Percentiles rank a stretch among this genome's conserved stretches.
phyloP scores from a whole-genome alignment of 2,329 filamentous ascomycete genomes.

The Hypoxylon sp. region DNA sequence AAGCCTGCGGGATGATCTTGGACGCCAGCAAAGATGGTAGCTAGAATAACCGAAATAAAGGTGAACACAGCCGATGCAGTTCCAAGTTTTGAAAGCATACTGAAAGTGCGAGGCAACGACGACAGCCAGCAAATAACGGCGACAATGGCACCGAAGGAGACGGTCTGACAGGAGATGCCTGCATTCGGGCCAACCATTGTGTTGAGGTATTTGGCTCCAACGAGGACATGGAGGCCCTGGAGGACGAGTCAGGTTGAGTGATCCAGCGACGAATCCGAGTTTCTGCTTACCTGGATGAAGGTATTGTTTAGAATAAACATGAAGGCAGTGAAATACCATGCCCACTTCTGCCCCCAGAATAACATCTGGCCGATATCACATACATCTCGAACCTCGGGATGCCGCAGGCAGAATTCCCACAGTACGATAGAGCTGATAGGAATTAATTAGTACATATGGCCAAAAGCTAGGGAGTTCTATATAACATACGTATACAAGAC shows the following conservation, averaged over 20 bases:
- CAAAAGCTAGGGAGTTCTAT: slow-evolving; percentile 59
- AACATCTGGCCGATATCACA: slow-evolving; percentile 97
- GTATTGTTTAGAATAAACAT: slow-evolving; percentile 98
- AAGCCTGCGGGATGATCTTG: slow-evolving; percentile 81
- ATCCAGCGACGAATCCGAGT: slow-evolving; percentile 25
- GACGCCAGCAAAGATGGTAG: slow-evolving; percentile 84
- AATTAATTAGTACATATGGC: slow-evolving; percentile 1
- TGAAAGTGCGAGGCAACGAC: slow-evolving; percentile 89
- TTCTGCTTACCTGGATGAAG: slow-evolving; percentile 77
- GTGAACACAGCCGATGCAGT: slow-evolving; percentile 88
- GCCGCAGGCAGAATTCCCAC: slow-evolving; percentile 87
- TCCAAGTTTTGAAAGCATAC: slow-evolving; percentile 82
- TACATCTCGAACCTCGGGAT: slow-evolving; percentile 92
- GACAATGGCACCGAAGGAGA: slow-evolving; percentile 82
- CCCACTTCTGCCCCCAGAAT: slow-evolving; percentile 86
- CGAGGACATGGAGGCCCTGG: slow-evolving; percentile 83
- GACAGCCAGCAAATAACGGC: slow-evolving; percentile 82
- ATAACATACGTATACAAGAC: slow-evolving; percentile 87
- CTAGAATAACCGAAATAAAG: slow-evolving; percentile 88
- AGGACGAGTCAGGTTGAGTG: slow-evolving; percentile 34
- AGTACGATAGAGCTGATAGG: slow-evolving; percentile 48
- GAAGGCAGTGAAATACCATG: slow-evolving; percentile 77
- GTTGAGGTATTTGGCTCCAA: slow-evolving; percentile 89
- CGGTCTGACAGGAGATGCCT: slow-evolving; percentile 77
- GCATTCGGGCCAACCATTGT: slow-evolving; percentile 81